Evolutionary conservation across 495 filamentous ascomycete genomes (phyloP), one percentile per base, ranked within the genome.

Genomic region (Penicillium flavigenum): DNA sequence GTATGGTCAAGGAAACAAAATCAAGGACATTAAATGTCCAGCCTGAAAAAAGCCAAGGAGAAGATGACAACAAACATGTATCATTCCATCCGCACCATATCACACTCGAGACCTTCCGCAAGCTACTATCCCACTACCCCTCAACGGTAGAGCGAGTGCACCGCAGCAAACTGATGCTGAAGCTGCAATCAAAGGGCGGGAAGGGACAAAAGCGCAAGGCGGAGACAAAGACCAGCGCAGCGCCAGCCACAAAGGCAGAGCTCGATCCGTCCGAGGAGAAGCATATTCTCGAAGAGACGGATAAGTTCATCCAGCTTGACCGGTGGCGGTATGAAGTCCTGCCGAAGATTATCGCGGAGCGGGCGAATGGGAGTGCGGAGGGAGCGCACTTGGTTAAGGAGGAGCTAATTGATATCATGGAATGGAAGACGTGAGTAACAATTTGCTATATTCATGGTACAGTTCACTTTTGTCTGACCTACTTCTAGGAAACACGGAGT

Each of bases 361-460:
- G 70, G 38, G 17, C 26, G 27, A 48, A 19, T 41, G 39, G 27
- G 10, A 26, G 22, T 24, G 17, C 27, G 24, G 24, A 44, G 3
- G 46, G 27, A 52, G 51, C 36, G n/a, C 61, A 58, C 53, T 27
- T 76, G 9, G 62, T 53, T 12, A 74, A 73, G 20, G 68, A 70
- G 0, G 75, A 77, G 31, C 24, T 76, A 29, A 45, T 70, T 41
- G 54, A 41, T 32, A 56, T 91, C n/a, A 81, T 90, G 48, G 83
- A 88, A 54, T 92, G 89, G 89, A 92, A 91, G 72, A 70, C 88
- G 87, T 91, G 78, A 65, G 85, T 78, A n/a, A 19, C 26, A 5
- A 39, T 39, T 17, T 17, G 36, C 36, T 8, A 1, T 39, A 9
- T 8, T 17, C 16, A 39, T n/a, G 7, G n/a, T 39, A 56, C 19